Base-by-base conservation (phyloP, 768 basidiomycete genomes). In the Macrolepiota albuminosa region DNA sequence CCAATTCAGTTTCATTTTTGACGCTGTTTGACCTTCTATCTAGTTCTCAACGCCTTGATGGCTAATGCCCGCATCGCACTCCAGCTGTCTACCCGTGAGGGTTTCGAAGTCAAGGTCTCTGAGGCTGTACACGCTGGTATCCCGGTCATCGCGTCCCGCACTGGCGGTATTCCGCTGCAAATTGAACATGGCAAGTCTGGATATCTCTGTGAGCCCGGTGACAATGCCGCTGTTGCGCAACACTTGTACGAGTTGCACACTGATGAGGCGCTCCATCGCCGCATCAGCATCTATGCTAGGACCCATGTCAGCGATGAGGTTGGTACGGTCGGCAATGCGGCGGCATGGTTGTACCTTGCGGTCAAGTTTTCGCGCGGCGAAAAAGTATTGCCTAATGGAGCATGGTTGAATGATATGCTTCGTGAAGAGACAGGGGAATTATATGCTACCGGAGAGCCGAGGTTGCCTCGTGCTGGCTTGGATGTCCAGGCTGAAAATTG, bases 41-140 rank as follows among this genome's bases (percentile, higher is more conserved):
- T 67, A 87, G 89, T 96, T 54, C 80, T 98, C 60, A 94, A 96
- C 64, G 88, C 89, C 9, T 81, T 97, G 66, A 84, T 97, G 83
- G 86, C 89, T 55, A 95, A 95, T 65, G 83, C 91, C 48, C 88
- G 91, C 77, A 88, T 95, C 59, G 94, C 91, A 4, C 82, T 93
- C 52, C 95, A 98, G 72, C 85, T 98, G 48, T 94, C 92, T 54
- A 88, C 90, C 48, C 88, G 94, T 59, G 95, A 98, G 76, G 95
- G 95, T 33, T 98, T 97, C 75, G 95, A 98, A 70, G 93, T 98
- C 75, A 98, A 98, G 73, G 94, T 95, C 53, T 94, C 93, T 50
- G 93, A 96, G 75, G 93, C 91, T n/a, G 80, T 98, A 55, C 91
- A 95, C 73, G 86, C 92, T 34, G 90, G 90, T 61, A 89, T 90